Base-by-base conservation (phyloP, 352 stramenopile species). In the Stramenopiles sp. region DNA sequence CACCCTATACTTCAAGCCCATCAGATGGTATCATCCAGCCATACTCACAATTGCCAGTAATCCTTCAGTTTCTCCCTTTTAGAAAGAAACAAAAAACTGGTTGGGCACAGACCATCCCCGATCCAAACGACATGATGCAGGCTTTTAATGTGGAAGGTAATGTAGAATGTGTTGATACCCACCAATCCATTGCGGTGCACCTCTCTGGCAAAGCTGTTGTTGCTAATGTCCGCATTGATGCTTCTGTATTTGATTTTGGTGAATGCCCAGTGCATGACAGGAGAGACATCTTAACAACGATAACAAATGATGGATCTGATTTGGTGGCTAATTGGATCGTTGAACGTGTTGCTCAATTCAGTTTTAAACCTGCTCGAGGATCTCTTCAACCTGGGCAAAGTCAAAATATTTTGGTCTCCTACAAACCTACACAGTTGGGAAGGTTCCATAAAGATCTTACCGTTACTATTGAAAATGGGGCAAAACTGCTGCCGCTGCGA, bases 401-500 rank as follows among this genome's bases (percentile, higher is more conserved):
- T 0, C 86, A 94, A 76, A 93, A 80, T n/a, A 78, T 94, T 33
- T 79, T 95, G 0, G 81, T 94, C 32, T 94, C 86, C 71, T 96
- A 96, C 69, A 79, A 84, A 0, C 91, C 91, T 1, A 84, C 81
- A 0, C 89, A 95, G 34, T 80, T 96, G 0, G 91, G 91, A 2
- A 79, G 80, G 1, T 94, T 93, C 49, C 78, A 84, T 68, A 77
- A 76, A 32, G 63, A 68, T 0, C 32, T 86, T 6, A 76, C 80
- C 68, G 68, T 87, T 25, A 68, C 73, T 3, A 34, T 86, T 36
- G 78, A 76, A 3, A 73, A 76, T 25, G 83, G 81, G 35, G 68
- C 82, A n/a, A 68, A 73, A 18, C 68, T 74, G 3, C 34, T 92
- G 0, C 81, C 82, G 0, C 80, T 96, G 0, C 78, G 81, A 1